These are phyloP conservation scores for Trichomonas vaginalis DNA, from an alignment of 208 protist species.

Conservation along the genomic window DNA sequence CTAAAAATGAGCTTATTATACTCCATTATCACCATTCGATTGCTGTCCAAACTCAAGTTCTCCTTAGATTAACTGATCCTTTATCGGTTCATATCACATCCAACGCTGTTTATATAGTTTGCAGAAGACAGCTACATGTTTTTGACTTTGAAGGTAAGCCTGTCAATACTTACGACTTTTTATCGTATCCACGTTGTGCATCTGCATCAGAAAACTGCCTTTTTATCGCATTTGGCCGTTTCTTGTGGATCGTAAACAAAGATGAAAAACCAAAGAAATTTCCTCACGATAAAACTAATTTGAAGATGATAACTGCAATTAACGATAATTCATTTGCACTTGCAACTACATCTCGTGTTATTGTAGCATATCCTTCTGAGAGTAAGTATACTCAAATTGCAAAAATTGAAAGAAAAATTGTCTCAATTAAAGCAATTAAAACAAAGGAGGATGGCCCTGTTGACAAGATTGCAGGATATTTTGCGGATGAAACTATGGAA, in stretches of 20 bases:
- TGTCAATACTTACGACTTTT: not conserved
- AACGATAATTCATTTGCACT: not conserved
- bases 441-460: not conserved
- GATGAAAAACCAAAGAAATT: not conserved
- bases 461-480: not conserved
- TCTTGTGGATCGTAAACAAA: not conserved
- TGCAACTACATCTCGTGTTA: not conserved
- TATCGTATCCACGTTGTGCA: not conserved
- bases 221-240: not conserved
- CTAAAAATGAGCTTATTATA: not conserved
- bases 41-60: not conserved
- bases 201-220: not conserved
- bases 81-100: not conserved
- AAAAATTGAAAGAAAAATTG: not conserved
- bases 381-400: not conserved
- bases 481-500: not conserved
- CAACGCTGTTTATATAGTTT: not conserved
- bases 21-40: not conserved
- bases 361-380: not conserved
- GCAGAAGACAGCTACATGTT: not conserved
- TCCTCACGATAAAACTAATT: not conserved
- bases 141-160: not conserved
- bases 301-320: not conserved
- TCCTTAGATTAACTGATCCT: not conserved
- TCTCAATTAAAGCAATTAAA: not conserved